Conservation (phyloP, 1,139 yeast genomes). For the Meyerozyma sp. region DNA sequence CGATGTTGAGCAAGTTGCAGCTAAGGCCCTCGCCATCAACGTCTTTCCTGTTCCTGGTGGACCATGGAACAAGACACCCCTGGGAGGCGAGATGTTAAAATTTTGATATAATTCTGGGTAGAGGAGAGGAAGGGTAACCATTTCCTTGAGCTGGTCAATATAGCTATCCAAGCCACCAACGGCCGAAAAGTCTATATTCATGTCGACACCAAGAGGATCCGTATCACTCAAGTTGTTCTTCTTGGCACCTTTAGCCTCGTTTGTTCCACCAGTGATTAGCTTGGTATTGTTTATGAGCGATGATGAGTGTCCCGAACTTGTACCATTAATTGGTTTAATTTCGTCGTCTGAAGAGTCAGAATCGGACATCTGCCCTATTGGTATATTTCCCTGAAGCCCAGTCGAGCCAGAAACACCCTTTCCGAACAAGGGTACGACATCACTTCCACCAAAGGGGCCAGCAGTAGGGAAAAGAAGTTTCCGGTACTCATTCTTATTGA, state of each 20-base stretch:
- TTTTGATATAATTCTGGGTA: constrained; percentile 92
- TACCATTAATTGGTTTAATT: constrained; percentile 34
- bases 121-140: constrained; percentile 89
- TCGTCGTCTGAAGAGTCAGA: constrained; percentile 75
- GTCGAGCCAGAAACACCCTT: constrained; percentile 41
- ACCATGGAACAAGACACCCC: constrained; percentile 97
- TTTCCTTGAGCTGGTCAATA: constrained; percentile 88
- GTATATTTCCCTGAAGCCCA: constrained; percentile 40
- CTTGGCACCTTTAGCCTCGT: constrained; percentile 32
- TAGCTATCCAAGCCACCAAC: constrained; percentile 93
- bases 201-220: constrained; percentile 92
- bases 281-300: constrained; percentile 16
- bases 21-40: constrained; percentile 94
- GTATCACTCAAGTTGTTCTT: constrained; percentile 81
- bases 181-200: constrained; percentile 82
- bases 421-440: constrained; percentile 71
- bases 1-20: constrained; percentile 87
- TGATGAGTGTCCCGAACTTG: neutral
- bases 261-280: constrained; percentile 33
- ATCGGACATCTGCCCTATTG: constrained; percentile 36
- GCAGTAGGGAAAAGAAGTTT: constrained; percentile 83
- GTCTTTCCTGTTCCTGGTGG: constrained; percentile 99
- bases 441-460: constrained; percentile 97
- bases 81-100: constrained; percentile 90
- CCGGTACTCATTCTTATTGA: constrained; percentile 41